A percentile compares a stretch with the other conserved stretches of the same genome.
Evolutionary conservation across 208 protist genomes (phyloP).

Genomic region (Leishmania major): DNA sequence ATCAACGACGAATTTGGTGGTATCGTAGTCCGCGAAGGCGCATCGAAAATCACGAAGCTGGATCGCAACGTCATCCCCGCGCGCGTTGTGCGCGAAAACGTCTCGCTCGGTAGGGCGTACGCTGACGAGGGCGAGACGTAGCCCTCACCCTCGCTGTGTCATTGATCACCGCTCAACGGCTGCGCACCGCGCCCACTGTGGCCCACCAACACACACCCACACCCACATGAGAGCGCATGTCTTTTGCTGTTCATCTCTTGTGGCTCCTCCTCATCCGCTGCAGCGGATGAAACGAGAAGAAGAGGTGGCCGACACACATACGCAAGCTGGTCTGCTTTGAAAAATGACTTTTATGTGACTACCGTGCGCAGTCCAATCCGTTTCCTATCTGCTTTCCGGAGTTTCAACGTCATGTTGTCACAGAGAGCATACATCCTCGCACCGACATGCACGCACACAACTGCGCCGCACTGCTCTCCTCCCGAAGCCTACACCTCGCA

Average conservation of each 20-base stretch:
- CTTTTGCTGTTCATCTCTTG: not conserved
- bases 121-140: constrained; percentile 28
- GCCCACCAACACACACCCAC: not conserved
- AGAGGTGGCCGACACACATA: not conserved
- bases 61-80: constrained; percentile 61
- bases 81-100: constrained; percentile 57
- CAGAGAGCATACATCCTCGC: not conserved
- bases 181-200: not conserved
- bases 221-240: not conserved
- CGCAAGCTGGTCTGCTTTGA: not conserved
- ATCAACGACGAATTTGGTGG: constrained; percentile 69
- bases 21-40: constrained; percentile 79
- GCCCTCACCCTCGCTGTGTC: not conserved
- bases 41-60: constrained; percentile 79
- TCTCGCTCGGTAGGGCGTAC: constrained; percentile 22
- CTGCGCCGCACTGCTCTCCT: not conserved
- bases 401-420: not conserved
- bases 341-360: not conserved
- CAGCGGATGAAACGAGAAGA: not conserved
- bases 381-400: not conserved
- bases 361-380: not conserved
- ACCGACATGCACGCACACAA: not conserved
- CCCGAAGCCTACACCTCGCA: not conserved
- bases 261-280: not conserved
- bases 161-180: not conserved